phyloP scores from a whole-genome alignment of 2,329 filamentous ascomycete species.

The Diplodia corticola region DNA sequence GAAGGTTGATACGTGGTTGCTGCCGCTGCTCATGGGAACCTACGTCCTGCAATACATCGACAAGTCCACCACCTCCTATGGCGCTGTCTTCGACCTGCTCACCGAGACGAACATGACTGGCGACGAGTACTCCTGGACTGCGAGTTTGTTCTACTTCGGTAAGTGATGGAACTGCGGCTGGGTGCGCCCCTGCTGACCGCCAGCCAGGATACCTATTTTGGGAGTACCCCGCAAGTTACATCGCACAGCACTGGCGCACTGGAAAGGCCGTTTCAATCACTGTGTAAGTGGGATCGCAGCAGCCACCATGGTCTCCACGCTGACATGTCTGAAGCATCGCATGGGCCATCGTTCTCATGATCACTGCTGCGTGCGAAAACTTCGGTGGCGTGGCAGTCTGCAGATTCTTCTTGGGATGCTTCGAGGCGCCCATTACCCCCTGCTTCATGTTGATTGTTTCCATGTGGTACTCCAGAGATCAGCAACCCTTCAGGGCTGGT shows the following conservation, averaged over 20 bases:
- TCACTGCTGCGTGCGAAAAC: constrained; percentile 29
- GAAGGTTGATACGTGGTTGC: constrained; percentile 53
- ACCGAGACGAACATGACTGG: constrained; percentile 49
- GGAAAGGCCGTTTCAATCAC: constrained; percentile 35
- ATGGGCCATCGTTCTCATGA: constrained; percentile 29
- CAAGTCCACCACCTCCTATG: constrained; percentile 57
- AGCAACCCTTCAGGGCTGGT: constrained; percentile 29
- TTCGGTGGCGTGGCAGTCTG: constrained; percentile 29
- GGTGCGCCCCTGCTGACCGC: constrained; percentile 30
- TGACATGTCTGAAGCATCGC: constrained; percentile 20
- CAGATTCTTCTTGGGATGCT: constrained; percentile 30
- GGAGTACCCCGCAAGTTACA: constrained; percentile 29
- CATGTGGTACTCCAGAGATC: constrained; percentile 25
- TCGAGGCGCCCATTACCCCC: constrained; percentile 29
- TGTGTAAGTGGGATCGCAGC: background rate
- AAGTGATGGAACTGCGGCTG: constrained; percentile 29
- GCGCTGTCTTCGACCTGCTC: constrained; percentile 58
- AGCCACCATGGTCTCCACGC: background rate
- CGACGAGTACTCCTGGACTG: constrained; percentile 56
- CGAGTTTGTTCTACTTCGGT: constrained; percentile 58
- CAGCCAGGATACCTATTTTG: constrained; percentile 27
- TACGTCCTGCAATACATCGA: constrained; percentile 57
- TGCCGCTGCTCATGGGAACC: constrained; percentile 55
- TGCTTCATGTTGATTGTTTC: constrained; percentile 29
- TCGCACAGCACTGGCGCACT: constrained; percentile 37